These are phyloP conservation scores for Fusarium liriodendri DNA, from an alignment of 2,329 filamentous ascomycete species.

Conservation along the genomic window DNA sequence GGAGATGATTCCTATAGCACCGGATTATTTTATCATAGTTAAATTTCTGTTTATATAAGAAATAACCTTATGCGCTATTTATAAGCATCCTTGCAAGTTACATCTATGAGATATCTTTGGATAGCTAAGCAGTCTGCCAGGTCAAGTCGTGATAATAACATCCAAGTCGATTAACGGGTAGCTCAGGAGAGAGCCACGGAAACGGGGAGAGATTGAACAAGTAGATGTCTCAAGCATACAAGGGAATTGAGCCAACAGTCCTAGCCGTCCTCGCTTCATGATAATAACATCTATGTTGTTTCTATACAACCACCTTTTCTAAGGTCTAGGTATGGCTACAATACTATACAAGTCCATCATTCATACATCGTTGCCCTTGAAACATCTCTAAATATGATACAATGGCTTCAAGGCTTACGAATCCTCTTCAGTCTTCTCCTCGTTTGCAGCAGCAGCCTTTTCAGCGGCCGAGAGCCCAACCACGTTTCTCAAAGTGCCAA, in stretches of 20 bases:
- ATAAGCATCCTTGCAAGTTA: too few species aligned
- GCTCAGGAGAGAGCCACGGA: background rate
- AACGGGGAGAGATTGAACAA: background rate
- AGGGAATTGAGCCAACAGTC: background rate
- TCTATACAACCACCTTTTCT: slow-evolving; percentile 17
- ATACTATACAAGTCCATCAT: slow-evolving; percentile 40
- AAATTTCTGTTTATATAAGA: too few species aligned
- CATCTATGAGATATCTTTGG: too few species aligned
- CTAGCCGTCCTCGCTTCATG: background rate
- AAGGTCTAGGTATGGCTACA: slow-evolving; percentile 30
- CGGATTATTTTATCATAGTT: too few species aligned
- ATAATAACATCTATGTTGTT: slow-evolving; percentile 3
- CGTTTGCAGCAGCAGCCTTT: slow-evolving; percentile 13
- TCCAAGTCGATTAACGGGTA: too few species aligned
- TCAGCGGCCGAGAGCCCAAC: slow-evolving; percentile 60
- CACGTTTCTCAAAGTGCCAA: slow-evolving; percentile 83
- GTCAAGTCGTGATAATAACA: too few species aligned
- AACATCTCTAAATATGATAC: slow-evolving; percentile 12
- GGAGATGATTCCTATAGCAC: too few species aligned
- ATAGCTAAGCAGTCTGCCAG: too few species aligned
- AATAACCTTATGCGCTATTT: too few species aligned
- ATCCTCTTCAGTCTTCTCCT: slow-evolving; percentile 1
- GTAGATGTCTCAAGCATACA: background rate
- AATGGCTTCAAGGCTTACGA: slow-evolving; percentile 1
- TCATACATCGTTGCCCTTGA: slow-evolving; percentile 34